A percentile compares a stretch with the other conserved stretches of the same genome.
Evolutionary conservation across 768 basidiomycete genomes (phyloP).

Genomic region (Harrya chromipes): DNA sequence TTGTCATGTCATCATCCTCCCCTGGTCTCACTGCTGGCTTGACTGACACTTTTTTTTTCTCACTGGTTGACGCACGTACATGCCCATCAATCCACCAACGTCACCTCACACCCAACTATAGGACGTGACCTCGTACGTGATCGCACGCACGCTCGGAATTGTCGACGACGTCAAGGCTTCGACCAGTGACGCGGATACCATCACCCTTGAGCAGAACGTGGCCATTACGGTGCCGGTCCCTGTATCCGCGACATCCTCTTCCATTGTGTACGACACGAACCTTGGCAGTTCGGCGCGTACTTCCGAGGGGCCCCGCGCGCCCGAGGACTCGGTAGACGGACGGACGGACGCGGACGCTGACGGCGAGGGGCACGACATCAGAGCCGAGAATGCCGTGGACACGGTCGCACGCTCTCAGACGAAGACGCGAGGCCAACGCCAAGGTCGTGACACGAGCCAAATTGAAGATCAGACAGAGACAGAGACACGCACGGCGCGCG

Average conservation of each 20-base stretch:
- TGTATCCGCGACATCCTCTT: neutral
- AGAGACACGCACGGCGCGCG: too few species aligned
- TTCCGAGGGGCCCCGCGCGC: slow-evolving; percentile 9
- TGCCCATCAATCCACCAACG: neutral
- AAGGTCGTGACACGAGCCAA: too few species aligned
- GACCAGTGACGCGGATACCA: slow-evolving; percentile 48
- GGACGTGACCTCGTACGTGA: slow-evolving; percentile 80
- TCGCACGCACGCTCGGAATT: slow-evolving; percentile 78
- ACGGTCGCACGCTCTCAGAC: too few species aligned
- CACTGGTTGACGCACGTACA: neutral
- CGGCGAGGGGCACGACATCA: neutral
- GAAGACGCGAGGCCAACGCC: neutral
- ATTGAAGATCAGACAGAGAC: too few species aligned
- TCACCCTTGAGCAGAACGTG: neutral
- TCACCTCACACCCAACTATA: slow-evolving; percentile 24
- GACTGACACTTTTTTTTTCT: slow-evolving; percentile 2
- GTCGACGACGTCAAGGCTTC: slow-evolving; percentile 73
- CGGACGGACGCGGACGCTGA: neutral
- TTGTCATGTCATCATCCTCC: neutral
- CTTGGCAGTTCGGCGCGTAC: neutral
- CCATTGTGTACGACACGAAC: neutral
- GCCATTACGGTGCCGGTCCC: neutral
- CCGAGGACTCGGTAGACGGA: slow-evolving; percentile 12
- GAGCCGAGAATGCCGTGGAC: neutral
- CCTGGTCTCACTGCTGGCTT: too few species aligned